Conservation (phyloP, 805 yeast species). For the Candida taoyuanica region DNA sequence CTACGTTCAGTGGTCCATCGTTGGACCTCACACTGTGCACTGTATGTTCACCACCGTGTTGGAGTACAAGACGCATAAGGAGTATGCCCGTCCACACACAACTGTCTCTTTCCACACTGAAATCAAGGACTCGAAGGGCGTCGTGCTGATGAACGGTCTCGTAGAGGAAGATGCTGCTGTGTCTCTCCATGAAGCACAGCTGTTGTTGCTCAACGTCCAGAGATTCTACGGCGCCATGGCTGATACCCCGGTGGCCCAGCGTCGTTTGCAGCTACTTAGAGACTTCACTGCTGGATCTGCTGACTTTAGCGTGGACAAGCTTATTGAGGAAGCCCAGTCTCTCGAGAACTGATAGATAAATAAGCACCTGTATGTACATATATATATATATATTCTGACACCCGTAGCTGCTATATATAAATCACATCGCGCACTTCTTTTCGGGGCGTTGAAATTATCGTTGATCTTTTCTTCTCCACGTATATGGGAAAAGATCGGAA, state of each 20-base stretch:
- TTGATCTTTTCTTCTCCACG: neutral
- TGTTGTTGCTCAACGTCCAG: constrained; percentile 70
- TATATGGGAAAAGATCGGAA: neutral
- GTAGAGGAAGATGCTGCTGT: constrained; percentile 69
- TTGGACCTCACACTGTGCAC: constrained; percentile 78
- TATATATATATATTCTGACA: constrained; percentile 1
- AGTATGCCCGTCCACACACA: constrained; percentile 93
- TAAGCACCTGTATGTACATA: no score
- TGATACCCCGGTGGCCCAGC: constrained; percentile 37
- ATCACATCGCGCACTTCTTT: neutral
- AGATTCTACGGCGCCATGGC: constrained; percentile 73
- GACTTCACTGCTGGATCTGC: constrained; percentile 68
- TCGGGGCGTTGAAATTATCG: neutral
- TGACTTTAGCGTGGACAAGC: constrained; percentile 59
- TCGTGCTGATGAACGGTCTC: constrained; percentile 82
- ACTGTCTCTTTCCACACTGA: constrained; percentile 86
- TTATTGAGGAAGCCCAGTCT: constrained; percentile 71
- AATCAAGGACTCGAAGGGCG: constrained; percentile 48
- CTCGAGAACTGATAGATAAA: constrained; percentile 50
- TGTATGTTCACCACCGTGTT: constrained; percentile 88
- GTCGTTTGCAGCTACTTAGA: constrained; percentile 53
- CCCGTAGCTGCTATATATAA: no score
- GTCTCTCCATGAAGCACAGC: constrained; percentile 70
- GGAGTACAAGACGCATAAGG: constrained; percentile 85
- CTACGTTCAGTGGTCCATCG: constrained; percentile 90